These are phyloP conservation scores for Panicum virgatum DNA, from an alignment of 202 grass and related monocot species.

Conservation along the genomic window DNA sequence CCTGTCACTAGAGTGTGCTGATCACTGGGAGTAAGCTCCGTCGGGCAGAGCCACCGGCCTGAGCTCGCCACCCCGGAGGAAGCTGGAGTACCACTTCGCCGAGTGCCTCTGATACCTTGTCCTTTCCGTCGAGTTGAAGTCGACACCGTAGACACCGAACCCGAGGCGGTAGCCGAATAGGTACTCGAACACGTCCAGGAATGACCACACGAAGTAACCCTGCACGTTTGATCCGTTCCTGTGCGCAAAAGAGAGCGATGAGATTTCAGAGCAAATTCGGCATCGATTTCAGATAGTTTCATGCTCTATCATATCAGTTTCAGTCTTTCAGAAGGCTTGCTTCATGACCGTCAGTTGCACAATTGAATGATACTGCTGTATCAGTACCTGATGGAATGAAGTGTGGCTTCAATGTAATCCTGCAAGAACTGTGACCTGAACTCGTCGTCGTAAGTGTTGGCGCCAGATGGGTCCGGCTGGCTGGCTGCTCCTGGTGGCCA, in stretches of 20 bases:
- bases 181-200: slow-evolving; percentile 74
- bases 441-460: slow-evolving; percentile 43
- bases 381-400: slow-evolving; percentile 71
- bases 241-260: not conserved
- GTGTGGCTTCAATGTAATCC: slow-evolving; percentile 73
- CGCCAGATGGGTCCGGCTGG: slow-evolving; percentile 6
- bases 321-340: not conserved
- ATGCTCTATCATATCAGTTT: not conserved
- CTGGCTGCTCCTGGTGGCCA: slow-evolving; percentile 53
- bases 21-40: slow-evolving; percentile 43
- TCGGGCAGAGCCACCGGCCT: slow-evolving; percentile 35
- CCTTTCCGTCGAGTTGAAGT: slow-evolving; percentile 46
- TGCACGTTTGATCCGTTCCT: slow-evolving; percentile 83
- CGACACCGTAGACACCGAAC: slow-evolving; percentile 62
- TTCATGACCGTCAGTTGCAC: not conserved
- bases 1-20: not conserved
- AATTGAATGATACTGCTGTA: not conserved
- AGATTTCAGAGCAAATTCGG: not conserved
- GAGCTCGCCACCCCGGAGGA: slow-evolving; percentile 55
- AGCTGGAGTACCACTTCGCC: slow-evolving; percentile 57
- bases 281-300: not conserved
- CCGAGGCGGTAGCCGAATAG: slow-evolving; percentile 38
- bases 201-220: slow-evolving; percentile 92
- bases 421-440: slow-evolving; percentile 63
- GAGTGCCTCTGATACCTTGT: slow-evolving; percentile 65